phyloP scores from a whole-genome alignment of 2,329 filamentous ascomycete genomes.

The Fusarium bulbicola region DNA sequence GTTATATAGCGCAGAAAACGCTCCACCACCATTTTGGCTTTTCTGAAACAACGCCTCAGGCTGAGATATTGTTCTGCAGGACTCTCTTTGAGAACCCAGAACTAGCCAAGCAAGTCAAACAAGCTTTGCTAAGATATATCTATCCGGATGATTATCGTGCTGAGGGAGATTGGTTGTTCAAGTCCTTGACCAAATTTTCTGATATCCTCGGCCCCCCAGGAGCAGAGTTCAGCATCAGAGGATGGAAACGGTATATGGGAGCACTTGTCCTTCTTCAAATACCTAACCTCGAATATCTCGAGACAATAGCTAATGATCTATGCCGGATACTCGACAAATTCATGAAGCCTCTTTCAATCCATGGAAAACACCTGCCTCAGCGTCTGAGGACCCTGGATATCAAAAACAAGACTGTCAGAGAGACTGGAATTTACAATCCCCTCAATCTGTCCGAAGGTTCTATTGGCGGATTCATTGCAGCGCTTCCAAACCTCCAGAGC shows the following conservation, averaged over 20 bases:
- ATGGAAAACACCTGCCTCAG: neutral
- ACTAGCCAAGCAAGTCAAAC: neutral
- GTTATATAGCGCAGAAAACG: neutral
- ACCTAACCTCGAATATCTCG: neutral
- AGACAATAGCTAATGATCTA: neutral
- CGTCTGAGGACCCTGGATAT: neutral
- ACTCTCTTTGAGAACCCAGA: neutral
- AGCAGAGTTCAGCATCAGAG: fast-evolving
- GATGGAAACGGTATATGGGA: neutral
- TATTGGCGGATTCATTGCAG: neutral
- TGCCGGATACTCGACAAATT: neutral
- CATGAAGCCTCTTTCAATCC: neutral
- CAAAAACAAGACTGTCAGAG: neutral
- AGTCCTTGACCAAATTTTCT: neutral
- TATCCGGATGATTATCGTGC: too few species aligned
- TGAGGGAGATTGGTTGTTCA: neutral
- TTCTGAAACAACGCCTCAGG: fast-evolving
- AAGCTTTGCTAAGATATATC: neutral
- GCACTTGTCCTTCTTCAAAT: neutral
- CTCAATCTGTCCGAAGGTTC: neutral
- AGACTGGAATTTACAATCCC: neutral
- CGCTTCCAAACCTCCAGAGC: neutral
- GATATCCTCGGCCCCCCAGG: neutral
- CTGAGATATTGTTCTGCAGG: neutral
- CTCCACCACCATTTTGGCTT: slow-evolving; percentile 17